Evolutionary conservation across 345 rosid species (phyloP), one percentile per base, ranked within the genome.

Genomic region (Pistacia integerrima): DNA sequence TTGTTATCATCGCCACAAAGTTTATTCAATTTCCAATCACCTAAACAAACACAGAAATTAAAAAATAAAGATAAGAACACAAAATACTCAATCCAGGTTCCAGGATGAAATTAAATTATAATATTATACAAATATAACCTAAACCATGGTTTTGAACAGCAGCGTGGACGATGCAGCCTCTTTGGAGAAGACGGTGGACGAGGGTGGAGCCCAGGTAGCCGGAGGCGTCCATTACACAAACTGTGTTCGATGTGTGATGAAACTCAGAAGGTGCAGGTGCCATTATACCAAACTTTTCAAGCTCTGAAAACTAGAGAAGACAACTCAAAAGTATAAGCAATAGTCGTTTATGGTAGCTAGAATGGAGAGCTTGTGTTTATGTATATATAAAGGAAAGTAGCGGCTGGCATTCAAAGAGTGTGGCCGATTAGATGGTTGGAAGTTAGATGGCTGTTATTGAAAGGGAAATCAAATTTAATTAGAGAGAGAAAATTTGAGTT

Each of bases 221-320:
- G 10, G 87, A 84, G 73, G 89, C 87, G 64, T 84, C 89, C 89
- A 84, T 80, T 14, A 86, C 89, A 81, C 89, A 86, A 13, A 80
- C 85, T 8, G 84, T 74, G 75, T 64, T 74, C 1, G 81, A 61
- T 16, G 69, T 38, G 3, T 58, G 64, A 58, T 33, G 3, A 51
- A 79, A 52, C 59, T 73, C 33, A 71, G 73, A 33, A 70, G 80
- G 74, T 8, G 84, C 67, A 5, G 67, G 85, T 5, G 85, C 89
- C 87, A 86, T 86, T 17, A 7, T 1, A 11, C 38, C 28, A 41
- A 20, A 12, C n/a, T 6, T 5, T 35, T 13, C 8, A 8, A 14
- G 38, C 10, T 25, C 17, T 12, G 57, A 54, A 54, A n/a, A 46
- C 1, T 22, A 18, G 44, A 54, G 4, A 38, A 38, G 41, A 38